These are phyloP conservation scores for Suhomyces sp. DNA, from an alignment of 805 yeast genomes.

Conservation along the genomic window DNA sequence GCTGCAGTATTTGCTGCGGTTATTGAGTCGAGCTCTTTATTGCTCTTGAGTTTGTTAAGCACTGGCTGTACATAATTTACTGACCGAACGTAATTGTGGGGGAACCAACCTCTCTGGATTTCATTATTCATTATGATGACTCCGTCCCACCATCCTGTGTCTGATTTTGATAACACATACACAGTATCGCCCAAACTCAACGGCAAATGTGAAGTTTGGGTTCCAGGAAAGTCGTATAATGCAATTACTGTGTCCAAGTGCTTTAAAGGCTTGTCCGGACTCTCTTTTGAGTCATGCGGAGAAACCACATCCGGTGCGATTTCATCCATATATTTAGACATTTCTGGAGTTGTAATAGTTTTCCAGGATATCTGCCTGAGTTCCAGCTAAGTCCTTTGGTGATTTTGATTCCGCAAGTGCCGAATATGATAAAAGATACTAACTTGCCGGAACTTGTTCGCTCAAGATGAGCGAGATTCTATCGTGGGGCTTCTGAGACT, in stretches of 20 bases:
- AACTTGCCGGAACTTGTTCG: not conserved
- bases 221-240: slow-evolving; percentile 52
- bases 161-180: slow-evolving; percentile 62
- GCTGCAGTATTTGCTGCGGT: slow-evolving; percentile 49
- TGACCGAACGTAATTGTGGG: slow-evolving; percentile 56
- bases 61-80: slow-evolving; percentile 44
- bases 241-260: slow-evolving; percentile 60
- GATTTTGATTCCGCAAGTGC: not conserved
- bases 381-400: not conserved
- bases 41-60: slow-evolving; percentile 33
- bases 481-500: not conserved
- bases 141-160: slow-evolving; percentile 90
- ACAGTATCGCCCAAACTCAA: slow-evolving; percentile 65
- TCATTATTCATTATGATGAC: slow-evolving; percentile 39
- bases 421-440: not conserved
- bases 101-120: slow-evolving; percentile 79
- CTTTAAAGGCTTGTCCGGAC: slow-evolving; percentile 23
- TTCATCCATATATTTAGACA: slow-evolving; percentile 28
- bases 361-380: not conserved
- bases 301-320: slow-evolving; percentile 41
- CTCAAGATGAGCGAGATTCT: not conserved
- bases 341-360: not conserved
- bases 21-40: slow-evolving; percentile 40
- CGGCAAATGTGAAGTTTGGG: slow-evolving; percentile 50
- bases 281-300: slow-evolving; percentile 22